Conservation (phyloP, 2,329 filamentous ascomycete species). For the Fusarium fujikuroi region DNA sequence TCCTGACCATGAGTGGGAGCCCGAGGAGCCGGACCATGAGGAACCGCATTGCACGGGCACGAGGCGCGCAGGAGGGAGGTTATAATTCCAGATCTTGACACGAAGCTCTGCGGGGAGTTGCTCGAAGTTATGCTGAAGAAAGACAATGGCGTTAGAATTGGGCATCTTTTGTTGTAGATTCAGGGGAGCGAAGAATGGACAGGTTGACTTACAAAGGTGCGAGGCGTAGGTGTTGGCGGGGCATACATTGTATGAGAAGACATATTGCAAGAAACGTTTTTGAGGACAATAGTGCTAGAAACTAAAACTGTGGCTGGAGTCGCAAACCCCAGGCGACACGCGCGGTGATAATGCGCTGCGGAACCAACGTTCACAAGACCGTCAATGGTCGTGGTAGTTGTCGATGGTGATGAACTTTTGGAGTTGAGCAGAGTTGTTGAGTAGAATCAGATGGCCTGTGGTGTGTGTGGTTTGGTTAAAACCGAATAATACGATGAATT, state of each 20-base stretch:
- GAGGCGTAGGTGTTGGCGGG: background rate
- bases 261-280: slow-evolving; percentile 6
- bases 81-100: slow-evolving; percentile 60
- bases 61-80: slow-evolving; percentile 55
- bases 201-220: slow-evolving; percentile 32
- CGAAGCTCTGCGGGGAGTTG: slow-evolving; percentile 59
- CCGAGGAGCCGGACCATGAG: slow-evolving; percentile 41
- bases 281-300: background rate
- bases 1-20: slow-evolving; percentile 42
- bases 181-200: background rate
- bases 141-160: slow-evolving; percentile 8
- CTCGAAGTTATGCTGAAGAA: slow-evolving; percentile 53
- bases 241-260: slow-evolving; percentile 7
- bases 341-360: background rate
- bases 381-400: background rate
- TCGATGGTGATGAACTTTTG: background rate
- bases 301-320: background rate
- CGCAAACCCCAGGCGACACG: background rate
- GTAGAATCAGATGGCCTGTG: background rate
- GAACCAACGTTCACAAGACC: background rate
- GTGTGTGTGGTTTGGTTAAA: background rate
- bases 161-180: background rate
- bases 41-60: slow-evolving; percentile 56
- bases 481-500: background rate
- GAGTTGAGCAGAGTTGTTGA: background rate